Evolutionary conservation across 805 yeast genomes (phyloP), one percentile per base, ranked within the genome.

Genomic region (Candida yuanshanica): DNA sequence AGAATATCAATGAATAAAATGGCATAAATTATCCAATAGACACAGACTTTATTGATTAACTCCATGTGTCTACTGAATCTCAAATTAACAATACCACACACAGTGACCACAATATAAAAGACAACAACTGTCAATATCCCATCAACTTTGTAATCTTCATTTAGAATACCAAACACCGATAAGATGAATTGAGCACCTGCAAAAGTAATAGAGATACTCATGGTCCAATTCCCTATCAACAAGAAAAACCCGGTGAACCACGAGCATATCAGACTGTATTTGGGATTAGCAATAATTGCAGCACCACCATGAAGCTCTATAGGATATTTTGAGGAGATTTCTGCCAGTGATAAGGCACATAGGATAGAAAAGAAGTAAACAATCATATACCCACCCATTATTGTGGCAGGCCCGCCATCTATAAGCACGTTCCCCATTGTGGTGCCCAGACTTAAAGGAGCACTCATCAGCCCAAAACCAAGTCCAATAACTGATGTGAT

Each of bases 201-300:
- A 60, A 80, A 84, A 18, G 85, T 71, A 39, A 82, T 80, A 44
- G 86, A 77, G 5, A 82, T 77, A 43, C 84, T 77, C 74, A 81
- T 83, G 2, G 87, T 74, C 86, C 88, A 79, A 55, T 82, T 83
- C 0, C 93, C 93, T 20, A 84, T 68, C 16, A 83, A 64, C 39
- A 83, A 63, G 46, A 79, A 74, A 84, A 90, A 84, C 0, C 93
- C 93, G 0, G 87, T 81, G 52, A 74, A 77, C 91, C 91, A 84
- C 3, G 88, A 78, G 37, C 80, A 67, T 5, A 76, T 56, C 29
- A 72, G 59, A n/a, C 83, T 72, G 45, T 77, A 74, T 35, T 66
- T 67, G 12, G 75, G 75, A 40, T 73, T 74, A 14, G 88, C 79
- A 33, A 84, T 62, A 44, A 84, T 75, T 8, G 87, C 85, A 50